Conservation (phyloP, 805 yeast genomes). For the Yamadazyma philogaea region DNA sequence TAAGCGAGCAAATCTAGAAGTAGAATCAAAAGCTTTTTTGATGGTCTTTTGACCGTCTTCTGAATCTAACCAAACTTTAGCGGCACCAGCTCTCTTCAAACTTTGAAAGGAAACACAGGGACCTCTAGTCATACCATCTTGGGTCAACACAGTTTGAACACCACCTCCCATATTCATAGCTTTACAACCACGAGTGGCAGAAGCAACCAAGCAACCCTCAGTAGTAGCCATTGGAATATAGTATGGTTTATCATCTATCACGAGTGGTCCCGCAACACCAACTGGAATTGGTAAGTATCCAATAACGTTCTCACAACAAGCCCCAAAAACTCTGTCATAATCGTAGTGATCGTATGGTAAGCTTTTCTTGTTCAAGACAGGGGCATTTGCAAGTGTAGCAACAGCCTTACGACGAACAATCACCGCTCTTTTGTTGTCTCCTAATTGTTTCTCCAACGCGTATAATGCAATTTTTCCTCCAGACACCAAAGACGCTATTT, state of each 20-base stretch:
- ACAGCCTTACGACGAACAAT: conserved; percentile 89
- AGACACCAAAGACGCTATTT: conserved; percentile 67
- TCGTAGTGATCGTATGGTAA: conserved; percentile 84
- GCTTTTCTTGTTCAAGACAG: conserved; percentile 65
- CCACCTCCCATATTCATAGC: conserved; percentile 98
- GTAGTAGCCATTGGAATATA: conserved; percentile 99
- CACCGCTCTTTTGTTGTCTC: conserved; percentile 89
- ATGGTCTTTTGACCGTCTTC: conserved; percentile 84
- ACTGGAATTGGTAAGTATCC: conserved; percentile 96
- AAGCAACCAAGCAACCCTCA: conserved; percentile 97
- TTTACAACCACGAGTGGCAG: conserved; percentile 98
- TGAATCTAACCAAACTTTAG: conserved; percentile 92
- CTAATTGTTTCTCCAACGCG: conserved; percentile 89
- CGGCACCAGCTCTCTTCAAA: conserved; percentile 85
- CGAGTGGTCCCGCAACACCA: conserved; percentile 96
- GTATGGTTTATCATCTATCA: conserved; percentile 82
- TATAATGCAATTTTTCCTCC: conserved; percentile 84
- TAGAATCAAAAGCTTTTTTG: conserved; percentile 90
- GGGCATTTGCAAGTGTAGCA: conserved; percentile 76
- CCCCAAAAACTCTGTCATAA: conserved; percentile 94
- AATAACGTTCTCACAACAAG: conserved; percentile 98
- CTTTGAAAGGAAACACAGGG: conserved; percentile 92
- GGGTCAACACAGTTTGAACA: conserved; percentile 83
- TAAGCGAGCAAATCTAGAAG: conserved; percentile 94
- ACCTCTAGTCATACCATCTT: conserved; percentile 99